Evolutionary conservation across 495 filamentous ascomycete species (phyloP).

Genomic region (Penicillium alfredii): DNA sequence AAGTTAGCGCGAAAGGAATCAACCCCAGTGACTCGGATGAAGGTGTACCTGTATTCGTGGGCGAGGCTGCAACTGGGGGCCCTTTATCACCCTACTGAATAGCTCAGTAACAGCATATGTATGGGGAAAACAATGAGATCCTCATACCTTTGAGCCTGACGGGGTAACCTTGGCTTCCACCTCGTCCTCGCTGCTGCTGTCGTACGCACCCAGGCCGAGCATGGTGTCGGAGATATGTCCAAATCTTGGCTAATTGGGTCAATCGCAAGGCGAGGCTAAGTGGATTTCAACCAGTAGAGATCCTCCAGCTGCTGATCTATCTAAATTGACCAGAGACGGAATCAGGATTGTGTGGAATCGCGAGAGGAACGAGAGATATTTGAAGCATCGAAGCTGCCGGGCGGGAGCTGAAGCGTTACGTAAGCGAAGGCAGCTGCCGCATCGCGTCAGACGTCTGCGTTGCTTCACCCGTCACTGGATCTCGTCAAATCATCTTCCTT

Average conservation of each 20-base stretch:
- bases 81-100: slow-evolving; percentile 3
- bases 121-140: background rate
- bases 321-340: too few species aligned
- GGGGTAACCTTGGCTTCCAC: slow-evolving; percentile 21
- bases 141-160: slow-evolving; percentile 16
- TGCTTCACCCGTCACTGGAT: slow-evolving; percentile 11
- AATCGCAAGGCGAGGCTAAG: too few species aligned
- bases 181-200: slow-evolving; percentile 74
- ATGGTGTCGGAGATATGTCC: slow-evolving; percentile 32
- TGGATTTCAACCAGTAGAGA: too few species aligned
- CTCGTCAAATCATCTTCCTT: slow-evolving; percentile 4
- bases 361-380: background rate
- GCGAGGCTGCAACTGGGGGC: background rate
- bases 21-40: background rate
- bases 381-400: slow-evolving; percentile 6
- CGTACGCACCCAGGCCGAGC: slow-evolving; percentile 65
- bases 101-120: too few species aligned
- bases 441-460: slow-evolving; percentile 35
- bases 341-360: too few species aligned
- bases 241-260: too few species aligned
- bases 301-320: too few species aligned
- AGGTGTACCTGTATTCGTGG: slow-evolving; percentile 15
- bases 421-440: slow-evolving; percentile 40
- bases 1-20: slow-evolving; percentile 8
- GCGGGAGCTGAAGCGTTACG: slow-evolving; percentile 20